Conservation (phyloP, 2,329 filamentous ascomycete genomes). For the Monosporascus sp. region DNA sequence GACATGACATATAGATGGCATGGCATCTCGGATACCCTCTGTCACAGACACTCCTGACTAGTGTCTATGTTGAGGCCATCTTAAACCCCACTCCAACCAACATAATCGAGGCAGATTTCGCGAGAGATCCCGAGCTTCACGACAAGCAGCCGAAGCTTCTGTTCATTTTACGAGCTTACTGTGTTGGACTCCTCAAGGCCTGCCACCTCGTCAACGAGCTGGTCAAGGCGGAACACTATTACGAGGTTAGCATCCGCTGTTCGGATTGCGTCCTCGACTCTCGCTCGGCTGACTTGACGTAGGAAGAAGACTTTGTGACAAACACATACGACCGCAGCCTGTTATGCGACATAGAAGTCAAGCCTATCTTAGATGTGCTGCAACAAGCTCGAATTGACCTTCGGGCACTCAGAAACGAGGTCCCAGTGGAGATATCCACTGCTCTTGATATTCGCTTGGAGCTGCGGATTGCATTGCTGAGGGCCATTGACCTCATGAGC, state of each 20-base stretch:
- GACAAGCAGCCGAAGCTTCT: conserved; percentile 43
- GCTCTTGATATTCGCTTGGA: conserved; percentile 63
- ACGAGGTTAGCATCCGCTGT: conserved; percentile 57
- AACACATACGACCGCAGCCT: conserved; percentile 82
- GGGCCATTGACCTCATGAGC: conserved; percentile 44
- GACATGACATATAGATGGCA: conserved; percentile 59
- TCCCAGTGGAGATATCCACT: conserved; percentile 32
- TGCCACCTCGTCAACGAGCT: conserved; percentile 74
- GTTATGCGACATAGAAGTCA: conserved; percentile 56
- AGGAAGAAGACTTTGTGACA: conserved; percentile 96
- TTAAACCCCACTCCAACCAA: conserved; percentile 63
- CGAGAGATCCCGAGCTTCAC: conserved; percentile 27
- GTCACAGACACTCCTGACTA: conserved; percentile 91
- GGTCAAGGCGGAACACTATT: conserved; percentile 80
- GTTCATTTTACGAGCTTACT: conserved; percentile 75
- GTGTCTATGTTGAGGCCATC: conserved; percentile 80
- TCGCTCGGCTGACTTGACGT: conserved; percentile 8
- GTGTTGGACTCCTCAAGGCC: conserved; percentile 75
- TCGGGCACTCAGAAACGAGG: conserved; percentile 20
- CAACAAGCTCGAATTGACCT: conserved; percentile 34
- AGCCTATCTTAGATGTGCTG: conserved; percentile 51
- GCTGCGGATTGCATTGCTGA: conserved; percentile 60
- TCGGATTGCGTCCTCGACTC: neutral
- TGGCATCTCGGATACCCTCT: conserved; percentile 97
- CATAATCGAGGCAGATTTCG: conserved; percentile 62